phyloP scores from a whole-genome alignment of 108 stramenopile genomes.

The Parietichytrium sp. region DNA sequence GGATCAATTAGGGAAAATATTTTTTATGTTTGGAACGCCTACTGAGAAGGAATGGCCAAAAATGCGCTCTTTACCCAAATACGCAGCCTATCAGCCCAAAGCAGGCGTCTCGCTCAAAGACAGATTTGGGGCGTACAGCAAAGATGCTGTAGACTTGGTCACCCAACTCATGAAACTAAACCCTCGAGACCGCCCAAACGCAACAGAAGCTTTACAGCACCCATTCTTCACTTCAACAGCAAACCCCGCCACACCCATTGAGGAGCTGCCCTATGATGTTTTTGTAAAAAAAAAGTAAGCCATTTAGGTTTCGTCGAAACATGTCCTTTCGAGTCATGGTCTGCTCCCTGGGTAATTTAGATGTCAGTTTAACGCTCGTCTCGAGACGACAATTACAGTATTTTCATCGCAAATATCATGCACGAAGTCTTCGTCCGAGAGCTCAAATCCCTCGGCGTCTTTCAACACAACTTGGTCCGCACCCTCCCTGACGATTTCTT shows the following conservation, averaged over 20 bases:
- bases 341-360: too few species aligned
- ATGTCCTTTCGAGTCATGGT: too few species aligned
- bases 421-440: background rate
- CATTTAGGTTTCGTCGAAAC: too few species aligned
- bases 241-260: background rate
- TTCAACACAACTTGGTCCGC: background rate
- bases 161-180: constrained; percentile 17
- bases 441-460: background rate
- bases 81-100: background rate
- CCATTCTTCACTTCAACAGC: background rate
- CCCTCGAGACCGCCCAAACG: background rate
- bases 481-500: background rate
- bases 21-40: constrained; percentile 38
- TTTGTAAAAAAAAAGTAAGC: background rate
- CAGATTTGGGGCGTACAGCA: constrained; percentile 15
- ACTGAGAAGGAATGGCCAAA: constrained; percentile 34
- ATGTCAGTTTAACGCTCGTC: too few species aligned
- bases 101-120: background rate
- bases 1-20: constrained; percentile 24
- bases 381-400: background rate
- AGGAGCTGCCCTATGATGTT: background rate
- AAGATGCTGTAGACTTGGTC: background rate
- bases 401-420: background rate
- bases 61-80: background rate
- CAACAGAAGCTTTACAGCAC: background rate